Percentiles rank a stretch among this genome's conserved stretches.
phyloP scores from a whole-genome alignment of 1,284 basidiomycete species.

The Microbotryum saponariae region DNA sequence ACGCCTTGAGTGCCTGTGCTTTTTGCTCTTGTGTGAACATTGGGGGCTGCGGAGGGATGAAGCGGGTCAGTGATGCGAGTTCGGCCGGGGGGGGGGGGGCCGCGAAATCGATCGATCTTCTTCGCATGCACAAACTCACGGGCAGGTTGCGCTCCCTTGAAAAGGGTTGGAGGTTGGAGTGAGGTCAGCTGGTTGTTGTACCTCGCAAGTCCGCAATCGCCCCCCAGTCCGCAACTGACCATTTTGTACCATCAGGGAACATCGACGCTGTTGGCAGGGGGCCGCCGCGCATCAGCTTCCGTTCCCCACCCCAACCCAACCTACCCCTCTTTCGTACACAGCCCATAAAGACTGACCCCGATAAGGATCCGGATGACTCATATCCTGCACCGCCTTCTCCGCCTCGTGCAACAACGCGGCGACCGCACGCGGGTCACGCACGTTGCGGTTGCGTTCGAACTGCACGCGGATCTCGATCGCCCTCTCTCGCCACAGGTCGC shows the following conservation, averaged over 20 bases:
- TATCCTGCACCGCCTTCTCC: slow-evolving; percentile 33
- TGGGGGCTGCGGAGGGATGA: slow-evolving; percentile 13
- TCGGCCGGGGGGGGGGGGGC: background rate
- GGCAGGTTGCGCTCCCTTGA: slow-evolving; percentile 37
- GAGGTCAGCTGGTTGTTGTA: no score
- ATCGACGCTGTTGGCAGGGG: slow-evolving; percentile 21
- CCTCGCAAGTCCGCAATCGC: no score
- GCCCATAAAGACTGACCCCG: background rate
- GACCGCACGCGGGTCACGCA: slow-evolving; percentile 38
- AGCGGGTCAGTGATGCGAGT: background rate
- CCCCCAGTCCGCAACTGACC: slow-evolving; percentile 10
- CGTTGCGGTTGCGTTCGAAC: slow-evolving; percentile 38
- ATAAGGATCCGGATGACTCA: slow-evolving; percentile 38
- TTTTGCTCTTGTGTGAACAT: slow-evolving; percentile 35
- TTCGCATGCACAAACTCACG: slow-evolving; percentile 7
- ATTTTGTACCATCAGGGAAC: slow-evolving; percentile 37
- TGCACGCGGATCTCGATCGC: slow-evolving; percentile 39
- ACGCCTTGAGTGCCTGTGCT: slow-evolving; percentile 30
- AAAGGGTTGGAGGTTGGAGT: no score
- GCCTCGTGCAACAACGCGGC: slow-evolving; percentile 35
- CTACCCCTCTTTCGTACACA: no score
- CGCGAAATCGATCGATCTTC: background rate
- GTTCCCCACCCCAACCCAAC: background rate
- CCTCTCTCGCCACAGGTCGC: slow-evolving; percentile 36
- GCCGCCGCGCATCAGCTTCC: background rate